Base-by-base conservation (phyloP, 78 protist genomes). In the Acrasis kona region DNA sequence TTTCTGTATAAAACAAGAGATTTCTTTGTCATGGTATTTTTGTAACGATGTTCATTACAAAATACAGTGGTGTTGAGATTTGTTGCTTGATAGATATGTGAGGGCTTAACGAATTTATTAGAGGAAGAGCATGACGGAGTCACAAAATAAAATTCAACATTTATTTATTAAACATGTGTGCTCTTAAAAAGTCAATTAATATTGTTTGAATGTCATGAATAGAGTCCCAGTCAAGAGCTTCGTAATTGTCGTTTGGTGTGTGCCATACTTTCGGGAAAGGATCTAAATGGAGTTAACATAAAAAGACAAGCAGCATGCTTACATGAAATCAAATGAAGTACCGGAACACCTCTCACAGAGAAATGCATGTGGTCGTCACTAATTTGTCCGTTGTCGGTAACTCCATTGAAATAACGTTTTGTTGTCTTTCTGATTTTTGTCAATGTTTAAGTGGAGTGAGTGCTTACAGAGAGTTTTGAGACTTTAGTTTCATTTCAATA, bases 261-360 rank as follows among this genome's bases (percentile, higher is more conserved):
- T 81, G 85, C 85, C 85, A 81, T 9, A 12, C 12, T 29, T 28
- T 0, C 2, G 89, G 89, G 12, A 84, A 84, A 19, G 84, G 84
- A 7, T n/a, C n/a, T n/a, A n/a, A n/a, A n/a, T n/a, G n/a, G n/a
- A n/a, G n/a, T n/a, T n/a, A n/a, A n/a, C n/a, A n/a, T n/a, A n/a
- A n/a, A n/a, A n/a, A n/a, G n/a, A n/a, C n/a, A n/a, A n/a, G n/a
- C n/a, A n/a, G n/a, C n/a, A n/a, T n/a, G n/a, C n/a, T n/a, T n/a
- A n/a, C 0, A 1, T 36, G 77, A 31, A 10, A 84, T 84, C 30
- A 75, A 10, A 41, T 84, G 89, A 64, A 79, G 64, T 10, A 79
- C 68, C 27, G 89, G 89, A 5, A 84, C 84, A 2, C 31, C 32
- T 12, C 19, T 34, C 29, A 41, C 39, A 34, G 66, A n/a, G 19